These are phyloP conservation scores for Aspergillus sclerotioniger DNA, from an alignment of 495 filamentous ascomycete species.

Conservation along the genomic window DNA sequence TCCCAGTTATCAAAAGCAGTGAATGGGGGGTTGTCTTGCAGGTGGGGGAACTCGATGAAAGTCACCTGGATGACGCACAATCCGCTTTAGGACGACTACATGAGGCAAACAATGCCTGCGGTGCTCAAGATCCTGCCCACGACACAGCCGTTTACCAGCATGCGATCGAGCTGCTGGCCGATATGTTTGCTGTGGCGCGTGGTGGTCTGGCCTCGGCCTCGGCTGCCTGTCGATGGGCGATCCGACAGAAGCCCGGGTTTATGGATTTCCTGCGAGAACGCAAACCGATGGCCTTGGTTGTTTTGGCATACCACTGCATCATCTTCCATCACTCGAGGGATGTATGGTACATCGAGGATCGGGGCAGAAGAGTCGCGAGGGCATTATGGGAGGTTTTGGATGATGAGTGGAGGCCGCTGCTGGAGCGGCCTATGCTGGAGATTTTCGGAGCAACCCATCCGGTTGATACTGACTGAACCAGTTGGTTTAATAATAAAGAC, in stretches of 20 bases:
- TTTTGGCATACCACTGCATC: slow-evolving; percentile 49
- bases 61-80: slow-evolving; percentile 22
- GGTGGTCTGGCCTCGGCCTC: slow-evolving; percentile 28
- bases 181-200: slow-evolving; percentile 29
- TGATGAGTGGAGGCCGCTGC: slow-evolving; percentile 36
- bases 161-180: slow-evolving; percentile 34
- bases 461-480: slow-evolving; percentile 1
- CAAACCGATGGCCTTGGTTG: slow-evolving; percentile 53
- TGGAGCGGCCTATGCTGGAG: slow-evolving; percentile 35
- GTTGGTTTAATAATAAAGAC: slow-evolving; percentile 2
- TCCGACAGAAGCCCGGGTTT: slow-evolving; percentile 50
- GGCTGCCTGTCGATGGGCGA: slow-evolving; percentile 42
- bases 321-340: slow-evolving; percentile 39
- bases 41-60: slow-evolving; percentile 24
- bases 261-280: slow-evolving; percentile 49
- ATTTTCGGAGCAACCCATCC: slow-evolving; percentile 31
- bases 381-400: slow-evolving; percentile 40
- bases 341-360: slow-evolving; percentile 50
- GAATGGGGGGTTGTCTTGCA: slow-evolving; percentile 31
- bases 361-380: slow-evolving; percentile 35
- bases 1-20: slow-evolving; percentile 26
- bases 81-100: slow-evolving; percentile 24
- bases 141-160: slow-evolving; percentile 32
- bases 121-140: slow-evolving; percentile 29
- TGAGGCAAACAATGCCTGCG: slow-evolving; percentile 29